A percentile compares a stretch with the other conserved stretches of the same genome.
These are phyloP conservation scores for Westerdykella aurantiaca DNA, from an alignment of 2,329 filamentous ascomycete genomes.

Conservation along the genomic window DNA sequence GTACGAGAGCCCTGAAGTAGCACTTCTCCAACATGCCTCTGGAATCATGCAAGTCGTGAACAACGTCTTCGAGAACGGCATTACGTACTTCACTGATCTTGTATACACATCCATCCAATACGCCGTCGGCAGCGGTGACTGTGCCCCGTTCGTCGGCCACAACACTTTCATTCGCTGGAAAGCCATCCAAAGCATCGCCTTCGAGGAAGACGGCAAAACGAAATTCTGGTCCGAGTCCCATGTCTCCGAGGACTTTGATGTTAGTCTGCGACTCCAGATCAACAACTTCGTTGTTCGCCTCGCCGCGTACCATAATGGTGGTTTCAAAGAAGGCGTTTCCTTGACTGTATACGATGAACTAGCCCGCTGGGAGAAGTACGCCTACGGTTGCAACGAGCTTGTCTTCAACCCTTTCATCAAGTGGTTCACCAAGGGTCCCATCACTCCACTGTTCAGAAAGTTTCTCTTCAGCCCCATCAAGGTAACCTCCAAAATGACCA, in stretches of 20 bases:
- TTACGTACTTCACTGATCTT: constrained; percentile 71
- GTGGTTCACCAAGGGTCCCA: constrained; percentile 57
- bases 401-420: constrained; percentile 59
- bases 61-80: constrained; percentile 67
- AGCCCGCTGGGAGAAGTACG: constrained; percentile 65
- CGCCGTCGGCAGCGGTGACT: constrained; percentile 62
- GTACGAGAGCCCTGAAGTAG: constrained; percentile 71
- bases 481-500: constrained; percentile 61
- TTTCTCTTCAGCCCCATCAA: constrained; percentile 58
- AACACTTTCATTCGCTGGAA: constrained; percentile 68
- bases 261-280: constrained; percentile 63
- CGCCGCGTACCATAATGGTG: constrained; percentile 60
- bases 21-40: constrained; percentile 68
- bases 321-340: constrained; percentile 67
- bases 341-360: constrained; percentile 66
- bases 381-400: constrained; percentile 62
- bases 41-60: constrained; percentile 63
- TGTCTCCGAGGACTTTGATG: constrained; percentile 71
- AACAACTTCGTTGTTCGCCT: constrained; percentile 62
- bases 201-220: constrained; percentile 48
- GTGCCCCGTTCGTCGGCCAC: constrained; percentile 68
- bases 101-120: constrained; percentile 68
- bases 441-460: constrained; percentile 57
- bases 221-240: constrained; percentile 69
- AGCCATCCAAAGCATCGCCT: constrained; percentile 54